A percentile compares a stretch with the other conserved stretches of the same genome.
These are phyloP conservation scores for Rubia balearica DNA, from an alignment of 305 asterid species.

Conservation along the genomic window DNA sequence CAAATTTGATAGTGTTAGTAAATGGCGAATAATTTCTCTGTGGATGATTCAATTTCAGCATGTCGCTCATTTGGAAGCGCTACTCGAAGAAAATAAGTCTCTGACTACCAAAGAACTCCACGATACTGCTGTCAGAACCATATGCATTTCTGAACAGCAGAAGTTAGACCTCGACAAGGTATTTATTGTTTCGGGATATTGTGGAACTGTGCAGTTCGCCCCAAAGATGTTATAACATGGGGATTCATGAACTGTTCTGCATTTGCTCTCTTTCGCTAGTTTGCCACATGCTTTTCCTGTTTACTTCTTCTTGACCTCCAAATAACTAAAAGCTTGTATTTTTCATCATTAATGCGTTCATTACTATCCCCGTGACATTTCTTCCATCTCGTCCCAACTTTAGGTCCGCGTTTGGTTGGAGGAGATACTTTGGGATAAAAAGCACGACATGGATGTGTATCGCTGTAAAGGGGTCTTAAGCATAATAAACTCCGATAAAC, in stretches of 20 bases:
- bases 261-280: neutral
- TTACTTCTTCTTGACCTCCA: neutral
- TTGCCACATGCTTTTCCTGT: neutral
- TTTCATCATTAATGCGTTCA: too few species aligned
- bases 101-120: constrained; percentile 68
- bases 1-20: neutral
- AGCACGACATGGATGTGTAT: constrained; percentile 83
- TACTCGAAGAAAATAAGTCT: constrained; percentile 51
- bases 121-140: constrained; percentile 77
- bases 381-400: too few species aligned
- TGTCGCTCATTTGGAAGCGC: constrained; percentile 70
- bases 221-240: too few species aligned
- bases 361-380: too few species aligned
- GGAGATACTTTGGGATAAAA: constrained; percentile 91
- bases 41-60: constrained; percentile 38
- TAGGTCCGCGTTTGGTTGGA: constrained; percentile 77
- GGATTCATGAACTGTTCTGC: neutral
- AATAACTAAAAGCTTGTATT: too few species aligned
- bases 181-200: constrained; percentile 17
- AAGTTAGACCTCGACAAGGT: constrained; percentile 81
- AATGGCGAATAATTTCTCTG: neutral
- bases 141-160: constrained; percentile 54
- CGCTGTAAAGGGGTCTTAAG: constrained; percentile 91
- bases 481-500: constrained; percentile 55
- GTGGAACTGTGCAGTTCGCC: neutral